These are phyloP conservation scores for Fusarium papillatum DNA, from an alignment of 2,329 filamentous ascomycete species.

Conservation along the genomic window DNA sequence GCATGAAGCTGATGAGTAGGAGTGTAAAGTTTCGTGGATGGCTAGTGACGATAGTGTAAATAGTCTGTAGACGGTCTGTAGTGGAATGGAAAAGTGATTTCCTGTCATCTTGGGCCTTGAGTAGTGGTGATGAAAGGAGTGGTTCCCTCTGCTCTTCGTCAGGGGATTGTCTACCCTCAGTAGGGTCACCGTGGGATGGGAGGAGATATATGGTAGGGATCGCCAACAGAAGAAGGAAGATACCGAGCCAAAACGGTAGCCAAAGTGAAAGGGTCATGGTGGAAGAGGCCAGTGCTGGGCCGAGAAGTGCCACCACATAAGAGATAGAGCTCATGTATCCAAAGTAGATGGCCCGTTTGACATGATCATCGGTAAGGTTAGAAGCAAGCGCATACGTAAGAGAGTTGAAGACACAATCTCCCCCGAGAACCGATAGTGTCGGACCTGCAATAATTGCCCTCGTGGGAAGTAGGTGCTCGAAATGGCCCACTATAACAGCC, in stretches of 20 bases:
- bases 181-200: not conserved
- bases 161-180: not conserved
- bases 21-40: conserved; percentile 58
- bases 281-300: conserved; percentile 60
- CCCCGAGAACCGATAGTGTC: conserved; percentile 59
- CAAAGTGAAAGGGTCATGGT: conserved; percentile 59
- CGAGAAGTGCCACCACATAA: conserved; percentile 60
- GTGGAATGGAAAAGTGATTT: conserved; percentile 32
- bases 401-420: conserved; percentile 65
- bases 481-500: conserved; percentile 39
- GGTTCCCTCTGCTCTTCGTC: conserved; percentile 52
- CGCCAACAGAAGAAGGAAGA: conserved; percentile 31
- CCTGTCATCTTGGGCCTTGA: conserved; percentile 51
- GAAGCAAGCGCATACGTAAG: conserved; percentile 61
- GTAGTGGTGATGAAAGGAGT: conserved; percentile 54
- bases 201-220: conserved; percentile 29
- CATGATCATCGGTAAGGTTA: conserved; percentile 57
- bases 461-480: conserved; percentile 33
- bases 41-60: conserved; percentile 50
- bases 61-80: conserved; percentile 36
- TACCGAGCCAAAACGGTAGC: conserved; percentile 54
- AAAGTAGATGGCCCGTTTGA: conserved; percentile 62
- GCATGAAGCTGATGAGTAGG: conserved; percentile 59
- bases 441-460: conserved; percentile 55
- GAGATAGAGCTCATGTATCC: conserved; percentile 64